These are phyloP conservation scores for Esteya vermicola DNA, from an alignment of 2,329 filamentous ascomycete species.

Conservation along the genomic window DNA sequence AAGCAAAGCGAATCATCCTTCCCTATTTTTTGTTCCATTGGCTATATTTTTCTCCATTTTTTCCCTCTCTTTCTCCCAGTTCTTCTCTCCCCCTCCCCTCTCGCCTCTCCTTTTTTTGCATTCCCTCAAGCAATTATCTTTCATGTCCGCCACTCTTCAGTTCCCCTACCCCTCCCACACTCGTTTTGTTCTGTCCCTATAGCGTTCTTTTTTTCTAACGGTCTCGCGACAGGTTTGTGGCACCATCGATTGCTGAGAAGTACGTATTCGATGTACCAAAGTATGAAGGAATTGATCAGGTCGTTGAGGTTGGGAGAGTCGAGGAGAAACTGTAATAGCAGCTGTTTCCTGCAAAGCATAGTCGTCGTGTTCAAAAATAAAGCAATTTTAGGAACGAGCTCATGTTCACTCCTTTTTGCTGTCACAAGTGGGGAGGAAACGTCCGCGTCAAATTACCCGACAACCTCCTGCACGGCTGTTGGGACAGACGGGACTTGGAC, in stretches of 20 bases:
- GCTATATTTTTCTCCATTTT: slow-evolving; percentile 12
- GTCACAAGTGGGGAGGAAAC: not conserved
- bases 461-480: slow-evolving; percentile 43
- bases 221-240: slow-evolving; percentile 51
- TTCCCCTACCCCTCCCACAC: too few species aligned
- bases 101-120: too few species aligned
- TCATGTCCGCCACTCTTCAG: too few species aligned
- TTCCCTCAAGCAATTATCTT: too few species aligned
- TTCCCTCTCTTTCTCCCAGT: not conserved
- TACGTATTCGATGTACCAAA: slow-evolving; percentile 72
- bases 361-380: too few species aligned
- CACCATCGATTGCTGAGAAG: slow-evolving; percentile 63
- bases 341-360: too few species aligned
- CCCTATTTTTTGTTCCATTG: too few species aligned
- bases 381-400: too few species aligned
- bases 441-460: slow-evolving; percentile 30
- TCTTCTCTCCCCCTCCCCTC: not conserved
- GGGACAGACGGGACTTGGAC: slow-evolving; percentile 44
- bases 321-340: slow-evolving; percentile 36
- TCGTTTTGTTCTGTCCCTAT: too few species aligned
- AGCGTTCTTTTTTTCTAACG: not conserved
- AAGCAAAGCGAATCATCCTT: too few species aligned
- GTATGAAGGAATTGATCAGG: slow-evolving; percentile 78
- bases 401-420: too few species aligned
- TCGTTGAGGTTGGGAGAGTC: slow-evolving; percentile 55